Evolutionary conservation across 805 yeast genomes (phyloP), one percentile per base, ranked within the genome.

Genomic region (Wickerhamiella lipophila): DNA sequence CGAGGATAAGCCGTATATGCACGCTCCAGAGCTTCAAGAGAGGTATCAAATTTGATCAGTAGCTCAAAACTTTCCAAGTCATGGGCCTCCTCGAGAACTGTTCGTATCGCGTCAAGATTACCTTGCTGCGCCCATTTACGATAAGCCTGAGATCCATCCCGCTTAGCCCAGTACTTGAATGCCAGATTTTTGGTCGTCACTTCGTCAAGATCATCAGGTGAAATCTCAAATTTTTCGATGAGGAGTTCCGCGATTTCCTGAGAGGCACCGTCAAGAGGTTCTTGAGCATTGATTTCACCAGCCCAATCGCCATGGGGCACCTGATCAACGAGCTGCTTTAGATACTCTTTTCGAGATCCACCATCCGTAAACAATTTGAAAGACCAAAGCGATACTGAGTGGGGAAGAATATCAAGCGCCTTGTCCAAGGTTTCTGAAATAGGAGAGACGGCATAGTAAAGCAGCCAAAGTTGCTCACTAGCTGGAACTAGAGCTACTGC

Each of bases 401-500:
- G 46, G 15, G 46, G 46, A 3, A 18, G 15, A 15, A 30, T 18
- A 18, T 18, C 26, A 5, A 42, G 46, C 21, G 46, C 46, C 16
- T 21, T 27, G 29, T 42, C 46, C 13, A 42, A 12, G 8, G 19
- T 11, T 3, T 6, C n/a, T 5, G 62, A 57, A 23, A 58, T 58
- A 26, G 63, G 59, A 26, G 74, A 73, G 11, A 3, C 76, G 50
- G 19, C 70, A 67, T 6, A 81, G 71, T 34, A 81, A 62, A 2
- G 68, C 8, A 76, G 59, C 94, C 94, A 83, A 41, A 88, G 66
- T 1, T 72, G 74, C 57, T 81, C 72, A 30, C 81, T 74, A 1
- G 63, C 50, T 0, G 95, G 87, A 18, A 84, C 71, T 21, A 85
- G 61, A 52, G 80, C 83, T 0, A 80, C 70, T 0, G 95, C 89